A percentile compares a stretch with the other conserved stretches of the same genome.
Evolutionary conservation across 2,329 filamentous ascomycete genomes (phyloP).

Genomic region (Penicillium sp.): DNA sequence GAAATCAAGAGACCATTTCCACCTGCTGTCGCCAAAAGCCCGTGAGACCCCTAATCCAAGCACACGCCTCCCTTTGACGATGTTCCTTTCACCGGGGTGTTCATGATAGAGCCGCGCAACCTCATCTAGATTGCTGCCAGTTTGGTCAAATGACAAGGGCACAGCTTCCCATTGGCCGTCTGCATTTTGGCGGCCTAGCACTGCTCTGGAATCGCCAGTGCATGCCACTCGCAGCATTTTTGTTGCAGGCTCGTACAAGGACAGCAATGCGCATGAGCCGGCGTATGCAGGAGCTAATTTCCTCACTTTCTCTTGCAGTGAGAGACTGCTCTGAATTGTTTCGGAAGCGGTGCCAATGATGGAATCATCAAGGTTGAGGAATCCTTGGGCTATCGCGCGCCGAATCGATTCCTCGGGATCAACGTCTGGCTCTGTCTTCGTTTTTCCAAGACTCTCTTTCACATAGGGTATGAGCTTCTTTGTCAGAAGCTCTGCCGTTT

Average conservation of each 20-base stretch:
- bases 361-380: slow-evolving; percentile 22
- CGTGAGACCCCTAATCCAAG: slow-evolving; percentile 58
- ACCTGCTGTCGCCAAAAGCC: slow-evolving; percentile 62
- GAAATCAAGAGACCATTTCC: slow-evolving; percentile 58
- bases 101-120: slow-evolving; percentile 49
- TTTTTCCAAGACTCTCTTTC: slow-evolving; percentile 12
- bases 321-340: slow-evolving; percentile 10
- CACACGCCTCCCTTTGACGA: slow-evolving; percentile 55
- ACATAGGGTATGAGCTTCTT: slow-evolving; percentile 24
- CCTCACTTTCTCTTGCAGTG: slow-evolving; percentile 21
- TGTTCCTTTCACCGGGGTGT: slow-evolving; percentile 58
- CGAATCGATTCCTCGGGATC: slow-evolving; percentile 14
- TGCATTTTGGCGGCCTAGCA: slow-evolving; percentile 46
- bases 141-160: slow-evolving; percentile 60
- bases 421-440: slow-evolving; percentile 4
- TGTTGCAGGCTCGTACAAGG: slow-evolving; percentile 53
- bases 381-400: slow-evolving; percentile 20
- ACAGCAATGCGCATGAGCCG: slow-evolving; percentile 60
- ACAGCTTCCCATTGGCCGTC: slow-evolving; percentile 48
- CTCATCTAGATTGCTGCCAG: slow-evolving; percentile 57
- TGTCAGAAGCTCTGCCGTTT: slow-evolving; percentile 25
- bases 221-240: slow-evolving; percentile 57
- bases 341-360: slow-evolving; percentile 23
- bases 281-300: slow-evolving; percentile 33
- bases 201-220: slow-evolving; percentile 62